Base-by-base conservation (phyloP, 1,139 yeast species). In the Scheffersomyces cryptocercus region DNA sequence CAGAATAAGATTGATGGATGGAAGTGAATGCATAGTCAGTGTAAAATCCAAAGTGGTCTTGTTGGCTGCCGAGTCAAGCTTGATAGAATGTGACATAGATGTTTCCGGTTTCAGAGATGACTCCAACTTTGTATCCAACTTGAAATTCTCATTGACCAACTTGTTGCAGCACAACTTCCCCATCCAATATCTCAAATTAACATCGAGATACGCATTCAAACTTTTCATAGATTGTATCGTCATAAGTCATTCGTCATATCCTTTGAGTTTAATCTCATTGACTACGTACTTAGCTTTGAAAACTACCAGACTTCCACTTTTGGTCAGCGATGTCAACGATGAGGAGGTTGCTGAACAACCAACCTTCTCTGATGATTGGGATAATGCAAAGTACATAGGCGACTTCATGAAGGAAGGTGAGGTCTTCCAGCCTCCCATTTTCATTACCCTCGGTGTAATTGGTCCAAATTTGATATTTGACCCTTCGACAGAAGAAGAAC, bases 11-110 rank as follows among this genome's bases (percentile, higher is more conserved):
- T 77, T 89, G 32, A 79, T 87, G 45, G 97, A 91, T 63, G 97
- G 98, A 16, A 82, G 90, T 53, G 98, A 91, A 64, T 89, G 97
- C 59, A 84, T 91, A 39, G 91, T 89, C 2, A 93, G 97, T 57
- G 79, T 91, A 40, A 91, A 91, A 64, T 80, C 91, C 8, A 86
- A 87, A 55, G 97, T 91, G 2, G 86, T 88, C n/a, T 75, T 77
- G 43, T 69, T 70, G 30, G 63, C 75, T 14, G 60, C 66, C 15
- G 70, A 60, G 48, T 54, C 61, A 12, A 61, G 77, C 28, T 67
- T 89, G 30, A 70, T 91, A 4, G 83, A 84, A 39, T 84, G 89
- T 35, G 96, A 88, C 47, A 81, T 90, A 15, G 96, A 88, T 55
- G 82, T 85, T 12, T 75, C 82, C 35, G 88, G 88, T 1, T 75